phyloP scores from a whole-genome alignment of 2,329 filamentous ascomycete species.

The Botrytis sinoallii region DNA sequence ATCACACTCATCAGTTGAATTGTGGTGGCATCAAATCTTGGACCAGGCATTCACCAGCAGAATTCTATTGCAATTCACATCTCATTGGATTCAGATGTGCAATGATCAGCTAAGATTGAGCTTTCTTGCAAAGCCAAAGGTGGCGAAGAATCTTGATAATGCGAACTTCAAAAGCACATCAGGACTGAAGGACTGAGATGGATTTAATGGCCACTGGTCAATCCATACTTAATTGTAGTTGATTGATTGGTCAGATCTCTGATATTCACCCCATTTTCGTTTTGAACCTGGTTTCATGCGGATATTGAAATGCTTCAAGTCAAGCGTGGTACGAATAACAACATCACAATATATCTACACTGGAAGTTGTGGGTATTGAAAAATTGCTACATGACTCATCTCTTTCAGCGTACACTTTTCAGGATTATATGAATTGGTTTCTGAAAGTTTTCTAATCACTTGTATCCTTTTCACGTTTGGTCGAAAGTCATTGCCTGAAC shows the following conservation, averaged over 20 bases:
- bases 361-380: neutral
- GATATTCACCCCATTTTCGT: neutral
- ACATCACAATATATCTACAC: neutral
- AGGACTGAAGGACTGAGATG: neutral
- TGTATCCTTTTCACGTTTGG: no score
- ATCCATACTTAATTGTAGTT: neutral
- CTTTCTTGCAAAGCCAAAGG: neutral
- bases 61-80: neutral
- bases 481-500: no score
- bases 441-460: no score
- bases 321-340: neutral
- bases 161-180: neutral
- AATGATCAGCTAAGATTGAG: neutral
- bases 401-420: no score
- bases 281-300: neutral
- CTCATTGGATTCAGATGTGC: neutral
- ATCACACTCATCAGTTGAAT: neutral
- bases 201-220: neutral
- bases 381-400: no score
- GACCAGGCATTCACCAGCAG: no score
- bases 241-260: no score
- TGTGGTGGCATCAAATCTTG: neutral
- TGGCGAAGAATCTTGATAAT: neutral
- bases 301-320: neutral
- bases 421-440: no score